Base-by-base conservation (phyloP, 192 early-diverging fungal genomes). In the Chytriomyces hyalinus region DNA sequence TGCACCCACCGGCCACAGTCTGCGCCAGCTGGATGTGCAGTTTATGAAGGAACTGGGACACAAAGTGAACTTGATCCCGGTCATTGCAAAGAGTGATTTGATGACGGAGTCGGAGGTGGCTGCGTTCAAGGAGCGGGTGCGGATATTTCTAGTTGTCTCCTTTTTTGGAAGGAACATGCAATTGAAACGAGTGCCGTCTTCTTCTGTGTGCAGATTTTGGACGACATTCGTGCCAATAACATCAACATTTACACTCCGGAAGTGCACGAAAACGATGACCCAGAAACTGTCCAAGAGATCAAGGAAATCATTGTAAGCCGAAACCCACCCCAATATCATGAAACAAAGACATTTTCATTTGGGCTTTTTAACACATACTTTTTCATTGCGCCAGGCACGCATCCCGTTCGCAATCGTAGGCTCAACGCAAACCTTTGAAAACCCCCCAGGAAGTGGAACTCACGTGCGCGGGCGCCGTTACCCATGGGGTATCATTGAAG, bases 11-110 rank as follows among this genome's bases (percentile, higher is more conserved):
- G 98, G 98, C n/a, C 97, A 98, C 87, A 84, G 83, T 22, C 79
- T 95, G 68, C 92, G 92, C 82, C 94, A 96, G 60, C 86, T 98
- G 62, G 97, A 99, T 78, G 93, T 99, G 80, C 93, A 94, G 78
- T 93, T 97, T 74, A 99, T 99, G 97, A 96, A 97, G 88, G 90
- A 91, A 47, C 88, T 99, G 59, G 95, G 94, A 49, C 88, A 92
- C 48, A 94, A 97, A 76, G 95, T 97, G 75, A 99, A 99, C 84
- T 86, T 99, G 82, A 97, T 99, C 78, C 97, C 97, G 22, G 94
- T 98, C 71, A 97, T 99, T 87, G 94, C 97, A 65, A 99, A 99
- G 83, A 94, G 96, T 60, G 97, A 99, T 86, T 96, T 97, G 26
- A 84, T 99, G 88, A 97, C 96, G 50, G 95, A 95, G 22, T 87